phyloP scores from a whole-genome alignment of 305 asterid species.

The Lippia alba region DNA sequence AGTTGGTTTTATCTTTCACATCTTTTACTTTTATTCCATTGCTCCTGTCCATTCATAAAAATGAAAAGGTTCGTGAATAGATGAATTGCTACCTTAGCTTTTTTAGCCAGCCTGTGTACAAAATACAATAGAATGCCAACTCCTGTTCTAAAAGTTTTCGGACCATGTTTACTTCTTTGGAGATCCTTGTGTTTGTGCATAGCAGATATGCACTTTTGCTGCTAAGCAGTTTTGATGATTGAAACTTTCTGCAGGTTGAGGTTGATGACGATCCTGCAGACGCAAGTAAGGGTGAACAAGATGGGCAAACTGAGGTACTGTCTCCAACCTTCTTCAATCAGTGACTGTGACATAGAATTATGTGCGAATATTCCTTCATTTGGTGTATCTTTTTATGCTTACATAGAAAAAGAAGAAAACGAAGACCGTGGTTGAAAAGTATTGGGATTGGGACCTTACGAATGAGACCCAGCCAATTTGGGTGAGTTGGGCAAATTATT shows the following conservation, averaged over 20 bases:
- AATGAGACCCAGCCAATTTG: constrained; percentile 97
- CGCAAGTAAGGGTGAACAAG: constrained; percentile 64
- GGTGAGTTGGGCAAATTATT: constrained; percentile 56
- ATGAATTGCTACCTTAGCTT: background rate
- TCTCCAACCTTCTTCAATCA: constrained; percentile 10
- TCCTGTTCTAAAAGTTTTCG: background rate
- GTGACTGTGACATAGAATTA: background rate
- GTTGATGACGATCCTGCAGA: constrained; percentile 90
- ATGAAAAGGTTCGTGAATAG: background rate
- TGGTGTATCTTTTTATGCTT: constrained; percentile 23
- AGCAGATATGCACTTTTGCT: constrained; percentile 16
- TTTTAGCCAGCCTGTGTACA: background rate
- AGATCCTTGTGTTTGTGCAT: constrained; percentile 6
- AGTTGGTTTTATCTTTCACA: constrained; percentile 6
- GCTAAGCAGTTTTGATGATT: constrained; percentile 26
- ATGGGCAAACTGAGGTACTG: constrained; percentile 71
- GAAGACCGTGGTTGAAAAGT: constrained; percentile 83
- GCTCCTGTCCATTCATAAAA: constrained; percentile 15
- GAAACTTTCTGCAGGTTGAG: constrained; percentile 68
- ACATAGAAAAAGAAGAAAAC: constrained; percentile 93
- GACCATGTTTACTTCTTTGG: constrained; percentile 10
- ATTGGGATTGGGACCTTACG: constrained; percentile 98
- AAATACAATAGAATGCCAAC: background rate
- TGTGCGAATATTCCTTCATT: background rate
- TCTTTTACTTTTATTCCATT: constrained; percentile 19